Evolutionary conservation across 352 stramenopile species (phyloP).

Genomic region (Thraustochytrium sp.): DNA sequence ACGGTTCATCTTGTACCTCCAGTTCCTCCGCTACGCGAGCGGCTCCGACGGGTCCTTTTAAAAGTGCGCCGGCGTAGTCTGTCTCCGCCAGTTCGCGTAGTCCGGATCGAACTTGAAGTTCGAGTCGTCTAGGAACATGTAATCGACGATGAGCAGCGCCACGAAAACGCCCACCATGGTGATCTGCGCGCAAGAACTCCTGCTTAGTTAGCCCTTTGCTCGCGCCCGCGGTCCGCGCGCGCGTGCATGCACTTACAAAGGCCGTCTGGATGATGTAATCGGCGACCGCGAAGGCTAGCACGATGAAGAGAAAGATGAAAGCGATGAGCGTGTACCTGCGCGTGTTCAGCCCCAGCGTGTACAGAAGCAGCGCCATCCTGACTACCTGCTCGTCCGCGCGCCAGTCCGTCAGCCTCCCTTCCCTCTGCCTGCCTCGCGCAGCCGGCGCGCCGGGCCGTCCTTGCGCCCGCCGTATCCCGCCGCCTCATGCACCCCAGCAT

Average conservation of each 20-base stretch:
- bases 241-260: slow-evolving; percentile 10
- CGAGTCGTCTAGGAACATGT: slow-evolving; percentile 34
- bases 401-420: no score
- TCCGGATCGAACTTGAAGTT: slow-evolving; percentile 28
- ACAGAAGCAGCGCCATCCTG: not conserved
- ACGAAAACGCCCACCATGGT: not conserved
- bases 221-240: not conserved
- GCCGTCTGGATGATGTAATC: slow-evolving; percentile 11
- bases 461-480: no score
- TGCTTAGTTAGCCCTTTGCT: not conserved
- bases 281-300: slow-evolving; percentile 3
- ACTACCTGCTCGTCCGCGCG: no score
- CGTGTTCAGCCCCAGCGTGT: slow-evolving; percentile 4
- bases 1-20: no score
- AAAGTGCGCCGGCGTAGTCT: slow-evolving; percentile 3
- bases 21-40: not conserved
- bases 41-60: not conserved
- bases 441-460: no score
- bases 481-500: no score
- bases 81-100: slow-evolving; percentile 25
- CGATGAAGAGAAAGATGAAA: slow-evolving; percentile 2
- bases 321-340: not conserved
- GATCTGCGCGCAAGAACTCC: not conserved
- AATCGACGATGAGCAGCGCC: slow-evolving; percentile 4
- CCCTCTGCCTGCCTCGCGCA: no score